Evolutionary conservation across 2,329 filamentous ascomycete genomes (phyloP).

Genomic region (Peltaster fructicola): DNA sequence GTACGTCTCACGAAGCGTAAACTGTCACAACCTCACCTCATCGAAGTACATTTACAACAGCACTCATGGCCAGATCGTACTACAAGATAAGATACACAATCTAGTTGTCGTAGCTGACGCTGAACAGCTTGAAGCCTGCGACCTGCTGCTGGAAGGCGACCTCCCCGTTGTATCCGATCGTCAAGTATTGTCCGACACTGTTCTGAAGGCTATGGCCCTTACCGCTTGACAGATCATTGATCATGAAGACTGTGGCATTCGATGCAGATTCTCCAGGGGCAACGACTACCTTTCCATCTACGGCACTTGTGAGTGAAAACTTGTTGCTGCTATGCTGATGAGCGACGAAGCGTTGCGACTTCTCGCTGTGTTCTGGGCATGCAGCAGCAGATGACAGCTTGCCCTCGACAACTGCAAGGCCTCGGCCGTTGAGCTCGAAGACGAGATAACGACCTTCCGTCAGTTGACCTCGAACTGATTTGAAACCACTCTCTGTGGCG

Average conservation of each 20-base stretch:
- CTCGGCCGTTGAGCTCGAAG: constrained; percentile 30
- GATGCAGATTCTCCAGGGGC: constrained; percentile 1
- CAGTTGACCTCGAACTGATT: constrained; percentile 32
- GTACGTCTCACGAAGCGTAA: no score
- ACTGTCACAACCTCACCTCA: no score
- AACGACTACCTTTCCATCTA: constrained; percentile 17
- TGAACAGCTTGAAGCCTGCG: constrained; percentile 16
- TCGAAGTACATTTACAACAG: no score
- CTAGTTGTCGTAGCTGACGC: constrained; percentile 16
- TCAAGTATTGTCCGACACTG: constrained; percentile 10
- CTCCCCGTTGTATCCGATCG: constrained; percentile 8
- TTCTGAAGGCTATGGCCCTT: constrained; percentile 17
- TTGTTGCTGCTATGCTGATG: constrained; percentile 24
- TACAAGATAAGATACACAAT: constrained; percentile 1
- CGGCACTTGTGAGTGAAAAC: constrained; percentile 25
- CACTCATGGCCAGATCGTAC: no score
- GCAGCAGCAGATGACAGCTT: no score
- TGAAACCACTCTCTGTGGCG: constrained; percentile 37
- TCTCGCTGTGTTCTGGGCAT: constrained; percentile 27
- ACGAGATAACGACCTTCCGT: constrained; percentile 39
- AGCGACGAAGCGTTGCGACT: constrained; percentile 33
- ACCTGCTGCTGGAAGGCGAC: constrained; percentile 2
- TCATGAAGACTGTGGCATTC: constrained; percentile 15
- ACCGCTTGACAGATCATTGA: constrained; percentile 21
- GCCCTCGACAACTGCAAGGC: no score